Evolutionary conservation across 768 basidiomycete species (phyloP).

Genomic region (Gloeopeniophorella convolvens): DNA sequence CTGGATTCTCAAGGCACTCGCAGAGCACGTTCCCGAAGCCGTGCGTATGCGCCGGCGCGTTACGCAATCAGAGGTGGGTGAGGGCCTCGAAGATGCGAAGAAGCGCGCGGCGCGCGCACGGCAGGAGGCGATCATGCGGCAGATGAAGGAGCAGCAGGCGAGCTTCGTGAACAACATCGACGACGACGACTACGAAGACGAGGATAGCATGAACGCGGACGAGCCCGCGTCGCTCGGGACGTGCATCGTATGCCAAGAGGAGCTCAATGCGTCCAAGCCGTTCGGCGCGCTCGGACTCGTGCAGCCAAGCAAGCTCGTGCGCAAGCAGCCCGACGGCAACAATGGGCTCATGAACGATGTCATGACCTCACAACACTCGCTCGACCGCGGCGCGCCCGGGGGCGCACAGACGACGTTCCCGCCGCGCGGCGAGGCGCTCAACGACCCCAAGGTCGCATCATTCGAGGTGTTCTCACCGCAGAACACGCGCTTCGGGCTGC

Average conservation of each 20-base stretch:
- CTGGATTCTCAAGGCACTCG: constrained; percentile 69
- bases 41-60: constrained; percentile 45
- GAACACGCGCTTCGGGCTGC: constrained; percentile 77
- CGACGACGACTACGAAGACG: constrained; percentile 65
- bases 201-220: constrained; percentile 42
- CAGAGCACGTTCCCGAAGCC: constrained; percentile 48
- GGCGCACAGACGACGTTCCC: constrained; percentile 38
- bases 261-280: constrained; percentile 60
- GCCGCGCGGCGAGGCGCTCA: constrained; percentile 42
- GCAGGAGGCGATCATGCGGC: constrained; percentile 91
- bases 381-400: constrained; percentile 48
- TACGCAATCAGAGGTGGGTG: constrained; percentile 31
- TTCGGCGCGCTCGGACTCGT: constrained; percentile 86
- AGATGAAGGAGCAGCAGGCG: constrained; percentile 91
- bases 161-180: constrained; percentile 79
- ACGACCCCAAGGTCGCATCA: constrained; percentile 43
- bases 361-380: constrained; percentile 50
- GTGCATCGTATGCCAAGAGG: constrained; percentile 99
- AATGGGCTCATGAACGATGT: constrained; percentile 63
- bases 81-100: constrained; percentile 62
- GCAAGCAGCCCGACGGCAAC: constrained; percentile 67
- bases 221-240: constrained; percentile 64
- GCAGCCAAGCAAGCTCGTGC: constrained; percentile 80
- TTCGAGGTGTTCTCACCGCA: constrained; percentile 71
- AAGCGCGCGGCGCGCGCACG: constrained; percentile 82